These are phyloP conservation scores for Arthrocladium fulminans DNA, from an alignment of 2,329 filamentous ascomycete genomes.

Conservation along the genomic window DNA sequence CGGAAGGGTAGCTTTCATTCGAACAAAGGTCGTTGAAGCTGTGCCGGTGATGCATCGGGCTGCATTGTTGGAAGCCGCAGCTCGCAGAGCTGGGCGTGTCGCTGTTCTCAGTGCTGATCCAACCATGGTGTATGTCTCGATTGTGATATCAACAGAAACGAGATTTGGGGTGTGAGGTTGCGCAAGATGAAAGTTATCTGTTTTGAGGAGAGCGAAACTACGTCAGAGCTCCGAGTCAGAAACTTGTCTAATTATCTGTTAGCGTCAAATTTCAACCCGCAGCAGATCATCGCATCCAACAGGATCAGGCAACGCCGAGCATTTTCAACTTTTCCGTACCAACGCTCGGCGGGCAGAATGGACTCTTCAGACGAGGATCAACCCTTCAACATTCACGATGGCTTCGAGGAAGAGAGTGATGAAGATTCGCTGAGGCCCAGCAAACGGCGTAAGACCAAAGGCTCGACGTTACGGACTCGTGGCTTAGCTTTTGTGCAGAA, in stretches of 20 bases:
- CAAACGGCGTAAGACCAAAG: constrained; percentile 21
- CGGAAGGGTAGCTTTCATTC: constrained; percentile 85
- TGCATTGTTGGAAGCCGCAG: constrained; percentile 46
- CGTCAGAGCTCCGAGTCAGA: background rate
- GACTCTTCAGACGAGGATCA: constrained; percentile 23
- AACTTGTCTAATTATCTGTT: background rate
- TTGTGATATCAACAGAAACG: background rate
- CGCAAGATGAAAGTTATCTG: background rate
- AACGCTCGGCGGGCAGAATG: constrained; percentile 10
- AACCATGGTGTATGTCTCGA: constrained; percentile 51
- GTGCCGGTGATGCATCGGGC: constrained; percentile 47
- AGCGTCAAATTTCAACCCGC: background rate
- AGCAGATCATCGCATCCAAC: background rate
- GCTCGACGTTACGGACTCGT: constrained; percentile 17
- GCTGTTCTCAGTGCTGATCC: constrained; percentile 64
- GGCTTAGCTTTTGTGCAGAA: constrained; percentile 22
- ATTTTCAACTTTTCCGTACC: background rate
- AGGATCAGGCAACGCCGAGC: background rate
- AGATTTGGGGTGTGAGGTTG: background rate
- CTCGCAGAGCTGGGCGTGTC: constrained; percentile 61
- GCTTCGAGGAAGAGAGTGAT: constrained; percentile 22
- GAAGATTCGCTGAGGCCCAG: constrained; percentile 19
- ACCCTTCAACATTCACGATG: constrained; percentile 22
- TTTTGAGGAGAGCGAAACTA: constrained; percentile 1
- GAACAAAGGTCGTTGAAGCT: constrained; percentile 66